These are phyloP conservation scores for Candolleomyces aberdarensis DNA, from an alignment of 768 basidiomycete species.

Conservation along the genomic window DNA sequence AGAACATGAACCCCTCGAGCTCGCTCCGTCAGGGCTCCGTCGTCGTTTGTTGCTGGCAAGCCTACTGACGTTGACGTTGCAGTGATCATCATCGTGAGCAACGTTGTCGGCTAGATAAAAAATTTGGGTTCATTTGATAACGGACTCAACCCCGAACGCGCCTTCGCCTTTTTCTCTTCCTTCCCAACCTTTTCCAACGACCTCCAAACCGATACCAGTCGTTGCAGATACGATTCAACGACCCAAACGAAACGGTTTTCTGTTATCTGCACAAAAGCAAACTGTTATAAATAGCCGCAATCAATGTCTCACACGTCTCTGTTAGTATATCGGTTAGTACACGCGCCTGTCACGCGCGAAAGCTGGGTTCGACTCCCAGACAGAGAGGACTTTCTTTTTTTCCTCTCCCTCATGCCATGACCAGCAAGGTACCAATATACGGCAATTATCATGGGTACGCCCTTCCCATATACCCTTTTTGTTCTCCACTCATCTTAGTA, in stretches of 20 bases:
- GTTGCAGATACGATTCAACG: too few species aligned
- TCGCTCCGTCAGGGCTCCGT: neutral
- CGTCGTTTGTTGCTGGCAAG: neutral
- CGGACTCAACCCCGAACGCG: neutral
- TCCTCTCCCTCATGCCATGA: neutral
- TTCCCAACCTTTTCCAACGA: neutral
- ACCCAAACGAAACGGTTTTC: too few species aligned
- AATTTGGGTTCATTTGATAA: neutral
- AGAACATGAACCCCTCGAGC: neutral
- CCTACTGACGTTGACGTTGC: neutral
- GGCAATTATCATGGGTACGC: conserved; percentile 74
- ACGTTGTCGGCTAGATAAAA: conserved; percentile 2
- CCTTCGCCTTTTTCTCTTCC: too few species aligned
- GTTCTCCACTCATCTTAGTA: conserved; percentile 1
- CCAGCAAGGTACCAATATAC: conserved; percentile 32
- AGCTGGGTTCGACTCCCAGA: conserved; percentile 16
- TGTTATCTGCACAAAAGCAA: too few species aligned
- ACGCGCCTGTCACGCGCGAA: conserved; percentile 9
- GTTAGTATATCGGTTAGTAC: conserved; percentile 5
- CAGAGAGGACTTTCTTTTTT: conserved; percentile 4
- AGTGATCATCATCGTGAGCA: neutral
- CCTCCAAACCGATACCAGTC: neutral
- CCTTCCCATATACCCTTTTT: neutral
- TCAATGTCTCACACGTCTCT: neutral
- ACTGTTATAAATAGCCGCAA: too few species aligned